Evolutionary conservation across 345 rosid genomes (phyloP).

Genomic region (Diplotaxis tenuifolia): DNA sequence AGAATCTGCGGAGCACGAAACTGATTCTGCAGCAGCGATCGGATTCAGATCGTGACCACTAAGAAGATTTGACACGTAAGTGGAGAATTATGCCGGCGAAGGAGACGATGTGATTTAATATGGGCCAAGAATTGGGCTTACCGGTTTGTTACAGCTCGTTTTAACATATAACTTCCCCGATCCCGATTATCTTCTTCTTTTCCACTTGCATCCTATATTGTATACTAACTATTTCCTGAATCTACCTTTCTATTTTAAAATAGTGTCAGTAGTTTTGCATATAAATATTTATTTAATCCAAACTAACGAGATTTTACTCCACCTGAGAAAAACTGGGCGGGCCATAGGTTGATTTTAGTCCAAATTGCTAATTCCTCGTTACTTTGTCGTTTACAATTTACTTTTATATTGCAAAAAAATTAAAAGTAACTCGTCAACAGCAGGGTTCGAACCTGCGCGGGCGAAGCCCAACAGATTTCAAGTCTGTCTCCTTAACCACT

Average conservation of each 20-base stretch:
- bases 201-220: no score
- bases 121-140: constrained; percentile 22
- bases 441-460: constrained; percentile 92
- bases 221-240: no score
- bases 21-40: constrained; percentile 33
- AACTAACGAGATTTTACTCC: constrained; percentile 21
- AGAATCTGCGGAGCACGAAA: constrained; percentile 29
- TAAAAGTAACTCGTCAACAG: constrained; percentile 48
- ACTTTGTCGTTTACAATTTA: neutral
- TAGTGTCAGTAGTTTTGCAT: no score
- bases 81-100: constrained; percentile 15
- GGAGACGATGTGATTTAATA: constrained; percentile 1
- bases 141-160: neutral
- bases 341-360: no score
- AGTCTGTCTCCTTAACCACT: constrained; percentile 99
- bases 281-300: no score
- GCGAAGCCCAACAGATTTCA: constrained; percentile 87
- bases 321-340: constrained; percentile 14
- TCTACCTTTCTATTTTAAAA: no score
- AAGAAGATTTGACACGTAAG: constrained; percentile 21
- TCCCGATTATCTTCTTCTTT: no score
- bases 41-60: constrained; percentile 32
- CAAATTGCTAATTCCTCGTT: no score
- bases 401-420: neutral
- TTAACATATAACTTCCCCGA: no score